Evolutionary conservation across 31 red algal species (phyloP).

Genomic region (Porphyra umbilicalis): DNA sequence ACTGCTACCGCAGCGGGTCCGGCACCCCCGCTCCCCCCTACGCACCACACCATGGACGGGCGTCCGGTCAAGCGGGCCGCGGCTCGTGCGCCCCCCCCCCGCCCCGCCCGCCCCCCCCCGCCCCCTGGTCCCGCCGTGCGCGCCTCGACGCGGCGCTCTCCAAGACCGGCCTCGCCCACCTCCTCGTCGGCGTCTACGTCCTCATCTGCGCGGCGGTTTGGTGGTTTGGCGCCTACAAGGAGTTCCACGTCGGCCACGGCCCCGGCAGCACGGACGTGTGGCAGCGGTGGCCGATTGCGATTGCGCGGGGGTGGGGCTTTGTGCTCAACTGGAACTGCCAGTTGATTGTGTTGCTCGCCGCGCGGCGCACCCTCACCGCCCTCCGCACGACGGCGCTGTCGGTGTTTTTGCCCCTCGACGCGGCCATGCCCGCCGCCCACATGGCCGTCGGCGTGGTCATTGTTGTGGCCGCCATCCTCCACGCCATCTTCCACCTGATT

Average conservation of each 20-base stretch:
- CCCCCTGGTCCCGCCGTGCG: conserved; percentile 24
- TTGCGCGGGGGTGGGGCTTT: conserved; percentile 45
- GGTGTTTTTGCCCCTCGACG: conserved; percentile 47
- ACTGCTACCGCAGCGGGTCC: too few species aligned
- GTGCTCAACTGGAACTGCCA: conserved; percentile 62
- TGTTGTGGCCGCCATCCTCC: conserved; percentile 22
- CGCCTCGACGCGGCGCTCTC: conserved; percentile 31
- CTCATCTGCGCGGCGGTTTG: conserved; percentile 34
- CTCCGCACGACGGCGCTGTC: conserved; percentile 23
- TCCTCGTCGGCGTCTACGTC: conserved; percentile 29
- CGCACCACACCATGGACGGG: too few species aligned
- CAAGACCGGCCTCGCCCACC: conserved; percentile 24
- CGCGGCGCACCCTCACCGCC: conserved; percentile 20
- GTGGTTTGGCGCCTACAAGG: conserved; percentile 26
- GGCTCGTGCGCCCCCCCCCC: too few species aligned
- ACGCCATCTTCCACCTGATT: conserved; percentile 46
- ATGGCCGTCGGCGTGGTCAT: conserved; percentile 45
- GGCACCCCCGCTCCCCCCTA: too few species aligned
- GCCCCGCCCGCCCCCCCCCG: too few species aligned
- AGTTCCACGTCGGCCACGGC: conserved; percentile 15
- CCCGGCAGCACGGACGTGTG: conserved; percentile 8
- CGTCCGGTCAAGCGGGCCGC: too few species aligned
- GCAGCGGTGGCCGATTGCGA: conserved; percentile 21
- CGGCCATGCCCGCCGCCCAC: conserved; percentile 51
- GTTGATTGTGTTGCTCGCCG: conserved; percentile 37